Evolutionary conservation across 2,329 filamentous ascomycete genomes (phyloP).

Genomic region (Cordyceps cicadae): DNA sequence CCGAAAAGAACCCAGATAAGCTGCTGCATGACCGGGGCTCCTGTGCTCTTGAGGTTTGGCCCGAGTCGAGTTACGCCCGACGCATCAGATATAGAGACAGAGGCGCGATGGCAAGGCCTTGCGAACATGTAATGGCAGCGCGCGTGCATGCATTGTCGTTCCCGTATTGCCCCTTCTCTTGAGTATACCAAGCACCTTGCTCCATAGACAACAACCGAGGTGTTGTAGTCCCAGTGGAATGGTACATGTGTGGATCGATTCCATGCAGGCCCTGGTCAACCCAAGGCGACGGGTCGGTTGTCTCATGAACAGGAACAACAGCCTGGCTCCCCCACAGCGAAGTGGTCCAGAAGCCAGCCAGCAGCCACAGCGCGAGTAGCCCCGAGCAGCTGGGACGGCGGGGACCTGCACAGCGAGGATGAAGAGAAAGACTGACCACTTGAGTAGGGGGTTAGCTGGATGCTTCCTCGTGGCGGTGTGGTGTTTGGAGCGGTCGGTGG

Average conservation of each 20-base stretch:
- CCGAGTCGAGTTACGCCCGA: no score
- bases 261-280: background rate
- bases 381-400: background rate
- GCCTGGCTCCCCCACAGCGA: no score
- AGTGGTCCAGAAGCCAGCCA: background rate
- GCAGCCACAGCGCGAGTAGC: background rate
- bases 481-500: background rate
- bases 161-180: background rate
- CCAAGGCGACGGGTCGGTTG: slow-evolving; percentile 7
- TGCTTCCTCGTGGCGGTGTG: background rate
- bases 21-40: background rate
- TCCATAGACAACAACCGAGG: background rate
- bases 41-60: background rate
- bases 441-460: no score
- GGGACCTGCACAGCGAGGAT: background rate
- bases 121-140: background rate
- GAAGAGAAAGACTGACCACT: no score
- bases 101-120: background rate
- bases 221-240: background rate
- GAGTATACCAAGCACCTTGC: background rate
- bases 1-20: background rate
- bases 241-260: background rate
- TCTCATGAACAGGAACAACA: background rate
- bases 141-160: background rate
- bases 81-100: background rate